Base-by-base conservation (phyloP, 2,329 filamentous ascomycete genomes). In the Pseudocercospora macadamiae region DNA sequence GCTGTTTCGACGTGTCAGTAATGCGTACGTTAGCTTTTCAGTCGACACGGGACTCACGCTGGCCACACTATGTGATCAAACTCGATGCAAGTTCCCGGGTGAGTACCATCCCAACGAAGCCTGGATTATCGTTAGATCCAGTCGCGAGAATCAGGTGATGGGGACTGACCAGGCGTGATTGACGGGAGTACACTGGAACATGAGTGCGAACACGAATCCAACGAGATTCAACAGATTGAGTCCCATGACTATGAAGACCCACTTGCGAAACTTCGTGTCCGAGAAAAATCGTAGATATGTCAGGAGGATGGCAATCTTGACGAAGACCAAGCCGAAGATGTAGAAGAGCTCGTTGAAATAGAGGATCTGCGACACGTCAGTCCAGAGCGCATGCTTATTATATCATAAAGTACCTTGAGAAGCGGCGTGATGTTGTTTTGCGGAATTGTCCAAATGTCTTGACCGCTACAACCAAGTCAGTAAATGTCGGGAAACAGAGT, bases 261-360 rank as follows among this genome's bases (percentile, higher is more conserved):
- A 16, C 12, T 55, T 49, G 10, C 57, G 52, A 26, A 60, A 60
- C 23, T 36, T 28, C 32, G 14, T 30, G 12, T 34, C 25, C 5
- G 23, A 21, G 47, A 60, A 56, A 51, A 64, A 59, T 19, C 62
- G 55, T 19, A 64, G 51, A 21, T 64, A 64, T 14, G 59, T 64
- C 48, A 59, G 47, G 36, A 61, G 54, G 30, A 64, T 30, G 9
- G 59, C 56, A 45, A 64, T 59, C 54, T 64, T 64, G 49, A 64
- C 51, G 18, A 55, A 36, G 2, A 44, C 53, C 14, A 64, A 39
- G 9, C 52, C 51, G 3, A 34, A n/a, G 4, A 57, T 21, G 47
- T 64, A 64, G 9, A 57, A 25, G 28, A 57, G 34, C 9, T 54
- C 56, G 4, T 53, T 54, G 14, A 51, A 51, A 19, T 49, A 64